Percentiles rank a stretch among this genome's conserved stretches.
phyloP scores from a whole-genome alignment of 2,329 filamentous ascomycete species.

The Catunica adiposa region DNA sequence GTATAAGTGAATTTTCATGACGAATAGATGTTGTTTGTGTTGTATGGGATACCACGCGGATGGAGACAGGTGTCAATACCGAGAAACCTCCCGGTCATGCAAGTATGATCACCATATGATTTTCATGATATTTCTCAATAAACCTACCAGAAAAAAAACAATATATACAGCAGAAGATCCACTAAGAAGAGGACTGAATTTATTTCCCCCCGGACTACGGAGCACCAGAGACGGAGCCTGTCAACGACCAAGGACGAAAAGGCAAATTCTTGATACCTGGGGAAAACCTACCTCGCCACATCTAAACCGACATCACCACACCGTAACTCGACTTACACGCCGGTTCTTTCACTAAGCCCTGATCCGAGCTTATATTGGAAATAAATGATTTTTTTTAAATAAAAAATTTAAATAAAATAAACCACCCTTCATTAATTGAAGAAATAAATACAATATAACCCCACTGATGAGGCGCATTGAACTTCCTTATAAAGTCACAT shows the following conservation, averaged over 20 bases:
- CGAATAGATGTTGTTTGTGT: too few species aligned
- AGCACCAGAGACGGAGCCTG: neutral
- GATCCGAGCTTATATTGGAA: too few species aligned
- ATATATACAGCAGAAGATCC: neutral
- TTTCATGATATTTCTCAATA: too few species aligned
- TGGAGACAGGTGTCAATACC: neutral
- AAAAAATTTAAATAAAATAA: too few species aligned
- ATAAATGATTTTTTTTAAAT: too few species aligned
- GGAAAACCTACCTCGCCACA: neutral
- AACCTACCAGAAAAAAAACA: neutral
- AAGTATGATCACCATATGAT: neutral
- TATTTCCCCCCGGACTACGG: neutral
- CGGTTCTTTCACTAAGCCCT: neutral
- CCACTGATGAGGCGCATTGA: neutral
- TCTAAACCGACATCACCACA: neutral
- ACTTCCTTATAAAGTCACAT: neutral
- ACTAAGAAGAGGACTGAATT: neutral
- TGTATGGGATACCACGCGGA: too few species aligned
- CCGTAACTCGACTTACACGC: neutral
- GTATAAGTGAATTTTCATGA: too few species aligned
- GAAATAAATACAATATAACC: neutral
- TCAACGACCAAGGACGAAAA: neutral
- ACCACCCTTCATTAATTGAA: too few species aligned
- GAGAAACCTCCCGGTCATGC: neutral
- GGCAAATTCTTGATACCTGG: neutral